Conservation (phyloP, 805 yeast genomes). For the Vanderwaltozyma tropicalis region DNA sequence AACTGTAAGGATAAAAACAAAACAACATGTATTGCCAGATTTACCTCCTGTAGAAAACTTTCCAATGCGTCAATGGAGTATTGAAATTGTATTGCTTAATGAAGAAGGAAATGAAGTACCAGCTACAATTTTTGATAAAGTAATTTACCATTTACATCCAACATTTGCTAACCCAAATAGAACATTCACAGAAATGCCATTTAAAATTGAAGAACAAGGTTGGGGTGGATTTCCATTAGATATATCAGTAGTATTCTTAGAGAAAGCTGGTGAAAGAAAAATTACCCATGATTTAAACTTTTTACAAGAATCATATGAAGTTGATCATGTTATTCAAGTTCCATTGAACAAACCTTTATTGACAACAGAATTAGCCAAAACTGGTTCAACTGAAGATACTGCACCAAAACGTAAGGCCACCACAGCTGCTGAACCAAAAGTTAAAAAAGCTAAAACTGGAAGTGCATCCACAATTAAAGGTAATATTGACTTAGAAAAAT, state of each 20-base stretch:
- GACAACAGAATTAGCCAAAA: conserved; percentile 61
- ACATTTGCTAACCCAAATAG: conserved; percentile 87
- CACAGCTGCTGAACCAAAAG: conserved; percentile 29
- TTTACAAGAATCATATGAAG: conserved; percentile 59
- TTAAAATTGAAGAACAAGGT: conserved; percentile 82
- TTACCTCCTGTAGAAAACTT: conserved; percentile 80
- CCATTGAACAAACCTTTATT: conserved; percentile 69
- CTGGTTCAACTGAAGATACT: conserved; percentile 66
- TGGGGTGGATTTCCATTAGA: conserved; percentile 97
- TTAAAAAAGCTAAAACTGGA: conserved; percentile 42
- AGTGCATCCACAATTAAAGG: conserved; percentile 47
- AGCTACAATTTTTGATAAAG: conserved; percentile 82
- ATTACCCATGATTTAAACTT: conserved; percentile 86
- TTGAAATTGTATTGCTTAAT: conserved; percentile 64
- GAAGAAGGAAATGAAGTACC: conserved; percentile 75
- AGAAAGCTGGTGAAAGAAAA: conserved; percentile 81
- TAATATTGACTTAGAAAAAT: conserved; percentile 73
- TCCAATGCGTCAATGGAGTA: conserved; percentile 92
- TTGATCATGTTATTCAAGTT: conserved; percentile 66
- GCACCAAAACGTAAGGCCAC: conserved; percentile 22
- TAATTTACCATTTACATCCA: conserved; percentile 88
- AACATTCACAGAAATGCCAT: conserved; percentile 72
- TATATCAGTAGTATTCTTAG: conserved; percentile 63
- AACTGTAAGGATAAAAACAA: conserved; percentile 78
- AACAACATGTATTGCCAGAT: conserved; percentile 71